Conservation (phyloP, 164 flowering plant species). For the Umbellularia californica region DNA sequence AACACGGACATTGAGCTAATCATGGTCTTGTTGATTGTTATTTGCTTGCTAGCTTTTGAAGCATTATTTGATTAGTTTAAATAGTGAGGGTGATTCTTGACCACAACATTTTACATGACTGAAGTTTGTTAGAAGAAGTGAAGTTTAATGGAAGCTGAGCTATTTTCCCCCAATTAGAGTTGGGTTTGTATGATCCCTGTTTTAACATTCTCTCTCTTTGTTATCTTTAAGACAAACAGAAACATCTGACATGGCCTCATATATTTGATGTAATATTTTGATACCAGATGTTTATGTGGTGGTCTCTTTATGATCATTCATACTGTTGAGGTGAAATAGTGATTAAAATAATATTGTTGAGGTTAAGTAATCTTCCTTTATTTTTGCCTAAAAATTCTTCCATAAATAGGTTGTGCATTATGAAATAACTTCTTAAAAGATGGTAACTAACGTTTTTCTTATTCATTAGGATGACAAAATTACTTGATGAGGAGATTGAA, state of each 20-base stretch:
- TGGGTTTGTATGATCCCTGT: too few species aligned
- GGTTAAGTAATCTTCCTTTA: not conserved
- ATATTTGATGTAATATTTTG: not conserved
- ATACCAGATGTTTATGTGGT: not conserved
- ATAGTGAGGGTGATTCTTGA: too few species aligned
- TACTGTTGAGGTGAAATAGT: not conserved
- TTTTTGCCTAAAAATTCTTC: too few species aligned
- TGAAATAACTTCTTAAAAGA: not conserved
- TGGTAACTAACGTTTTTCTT: not conserved
- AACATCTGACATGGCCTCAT: not conserved
- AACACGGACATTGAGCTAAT: too few species aligned
- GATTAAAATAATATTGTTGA: not conserved
- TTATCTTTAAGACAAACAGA: not conserved
- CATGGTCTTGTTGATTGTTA: too few species aligned
- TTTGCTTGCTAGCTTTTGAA: too few species aligned
- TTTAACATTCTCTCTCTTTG: not conserved
- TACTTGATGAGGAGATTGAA: constrained; percentile 86
- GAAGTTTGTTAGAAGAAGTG: too few species aligned
- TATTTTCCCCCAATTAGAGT: too few species aligned
- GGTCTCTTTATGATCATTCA: not conserved
- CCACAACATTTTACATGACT: too few species aligned
- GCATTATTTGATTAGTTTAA: too few species aligned
- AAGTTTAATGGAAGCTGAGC: too few species aligned
- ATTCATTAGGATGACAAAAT: constrained; percentile 63
- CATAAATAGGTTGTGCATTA: not conserved